Base-by-base conservation (phyloP, 768 basidiomycete genomes). In the Lepiota venenata region DNA sequence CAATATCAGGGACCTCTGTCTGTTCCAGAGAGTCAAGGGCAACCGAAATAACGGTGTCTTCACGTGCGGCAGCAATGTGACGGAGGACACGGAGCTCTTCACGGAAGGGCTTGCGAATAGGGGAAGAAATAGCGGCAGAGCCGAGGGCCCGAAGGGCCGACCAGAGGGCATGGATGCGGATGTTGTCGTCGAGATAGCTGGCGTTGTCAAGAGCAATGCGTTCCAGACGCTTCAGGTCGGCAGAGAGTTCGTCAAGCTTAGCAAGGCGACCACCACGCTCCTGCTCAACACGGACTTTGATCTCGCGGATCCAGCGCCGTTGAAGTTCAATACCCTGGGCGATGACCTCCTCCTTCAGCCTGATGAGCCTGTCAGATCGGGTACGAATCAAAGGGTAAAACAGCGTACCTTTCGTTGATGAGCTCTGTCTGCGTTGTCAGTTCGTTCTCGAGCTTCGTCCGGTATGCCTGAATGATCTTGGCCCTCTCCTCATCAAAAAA, bases 301-400 rank as follows among this genome's bases (percentile, higher is more conserved):
- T 86, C 55, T 98, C 93, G 29, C 92, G 85, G 39, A 99, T 90
- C 95, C 96, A 98, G 50, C 92, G 82, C 47, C 94, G 86, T 67
- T 98, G 97, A 20, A 98, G 84, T 71, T 98, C 97, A 63, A 99
- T 93, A 15, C 95, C 97, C 68, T 98, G 95, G 2, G 94, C 88
- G 47, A 98, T 80, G 50, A 98, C 93, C 67, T 96, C 94, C 67
- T 96, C 92, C 67, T 88, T 91, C 55, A 99, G 78, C 39, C 94
- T 97, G 63, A 16, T 55, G 10, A 56, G 16, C 4, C 35, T 12
- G 29, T 41, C 10, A 47, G 29, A 27, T 20, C 15, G 11, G 8
- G 14, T 25, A 44, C 35, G 38, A 56, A 15, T 21, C 51, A 22
- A 15, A 18, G 27, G 38, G 21, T 41, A 16, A 38, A 32, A 32